Evolutionary conservation across 2,329 filamentous ascomycete species (phyloP).

Genomic region (Aspergillus bombycis): DNA sequence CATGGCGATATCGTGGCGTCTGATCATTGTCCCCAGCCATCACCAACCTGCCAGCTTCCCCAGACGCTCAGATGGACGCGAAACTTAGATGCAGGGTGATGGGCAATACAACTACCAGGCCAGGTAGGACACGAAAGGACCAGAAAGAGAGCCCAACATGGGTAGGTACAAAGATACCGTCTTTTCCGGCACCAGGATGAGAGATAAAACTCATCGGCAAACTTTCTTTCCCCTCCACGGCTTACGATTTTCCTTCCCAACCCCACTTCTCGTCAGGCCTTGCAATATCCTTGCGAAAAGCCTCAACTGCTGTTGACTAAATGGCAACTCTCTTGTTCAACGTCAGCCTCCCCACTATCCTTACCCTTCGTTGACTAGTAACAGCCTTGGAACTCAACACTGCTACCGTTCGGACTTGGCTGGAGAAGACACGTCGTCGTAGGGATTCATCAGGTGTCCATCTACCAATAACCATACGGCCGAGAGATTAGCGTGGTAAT

Average conservation of each 20-base stretch:
- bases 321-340: neutral
- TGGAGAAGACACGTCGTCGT: neutral
- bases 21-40: neutral
- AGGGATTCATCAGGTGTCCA: neutral
- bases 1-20: slow-evolving; percentile 11
- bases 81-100: neutral
- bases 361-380: neutral
- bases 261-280: neutral
- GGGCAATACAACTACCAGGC: neutral
- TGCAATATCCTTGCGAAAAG: neutral
- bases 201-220: neutral
- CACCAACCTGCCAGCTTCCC: neutral
- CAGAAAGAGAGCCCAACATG: neutral
- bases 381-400: neutral
- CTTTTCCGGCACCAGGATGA: neutral
- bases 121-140: neutral
- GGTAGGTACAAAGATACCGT: neutral
- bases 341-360: neutral
- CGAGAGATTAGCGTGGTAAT: neutral
- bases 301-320: neutral
- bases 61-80: neutral
- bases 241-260: too few relatives aligned
- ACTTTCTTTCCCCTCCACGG: neutral
- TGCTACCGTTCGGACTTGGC: neutral
- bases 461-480: neutral